Evolutionary conservation across 331 rosid genomes (phyloP).

Genomic region (Ulmus americana): DNA sequence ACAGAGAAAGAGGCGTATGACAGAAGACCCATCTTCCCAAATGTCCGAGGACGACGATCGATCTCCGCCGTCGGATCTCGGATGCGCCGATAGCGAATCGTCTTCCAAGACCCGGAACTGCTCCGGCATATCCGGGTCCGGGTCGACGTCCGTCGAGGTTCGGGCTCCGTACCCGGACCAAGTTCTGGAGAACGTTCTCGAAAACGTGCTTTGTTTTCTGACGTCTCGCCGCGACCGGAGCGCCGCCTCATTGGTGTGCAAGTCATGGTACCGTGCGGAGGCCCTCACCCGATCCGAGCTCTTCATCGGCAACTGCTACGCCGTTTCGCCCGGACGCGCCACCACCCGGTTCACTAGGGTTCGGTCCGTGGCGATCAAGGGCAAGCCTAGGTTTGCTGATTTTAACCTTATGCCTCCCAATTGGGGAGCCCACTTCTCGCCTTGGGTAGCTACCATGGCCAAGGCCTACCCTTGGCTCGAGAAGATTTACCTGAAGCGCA

Average conservation of each 20-base stretch:
- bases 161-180: constrained; percentile 57
- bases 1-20: constrained; percentile 26
- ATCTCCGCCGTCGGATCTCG: constrained; percentile 54
- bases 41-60: constrained; percentile 69
- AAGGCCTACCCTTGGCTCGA: constrained; percentile 78
- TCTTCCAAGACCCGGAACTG: constrained; percentile 45
- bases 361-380: constrained; percentile 57
- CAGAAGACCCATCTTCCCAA: constrained; percentile 37
- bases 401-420: constrained; percentile 68
- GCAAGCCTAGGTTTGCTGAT: constrained; percentile 82
- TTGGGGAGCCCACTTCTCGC: constrained; percentile 81
- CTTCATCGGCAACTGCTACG: constrained; percentile 83
- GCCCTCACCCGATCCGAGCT: constrained; percentile 91
- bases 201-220: constrained; percentile 83
- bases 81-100: constrained; percentile 32
- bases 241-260: constrained; percentile 93
- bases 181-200: constrained; percentile 80
- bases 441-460: constrained; percentile 55
- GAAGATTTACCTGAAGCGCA: constrained; percentile 73
- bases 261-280: constrained; percentile 82
- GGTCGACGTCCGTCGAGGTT: constrained; percentile 21
- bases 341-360: constrained; percentile 50
- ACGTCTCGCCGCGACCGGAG: constrained; percentile 70
- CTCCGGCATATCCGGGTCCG: constrained; percentile 23
- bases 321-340: constrained; percentile 58